Evolutionary conservation across 305 asterid species (phyloP), one percentile per base, ranked within the genome.

Genomic region (Fraxinus xanthoxyloides): DNA sequence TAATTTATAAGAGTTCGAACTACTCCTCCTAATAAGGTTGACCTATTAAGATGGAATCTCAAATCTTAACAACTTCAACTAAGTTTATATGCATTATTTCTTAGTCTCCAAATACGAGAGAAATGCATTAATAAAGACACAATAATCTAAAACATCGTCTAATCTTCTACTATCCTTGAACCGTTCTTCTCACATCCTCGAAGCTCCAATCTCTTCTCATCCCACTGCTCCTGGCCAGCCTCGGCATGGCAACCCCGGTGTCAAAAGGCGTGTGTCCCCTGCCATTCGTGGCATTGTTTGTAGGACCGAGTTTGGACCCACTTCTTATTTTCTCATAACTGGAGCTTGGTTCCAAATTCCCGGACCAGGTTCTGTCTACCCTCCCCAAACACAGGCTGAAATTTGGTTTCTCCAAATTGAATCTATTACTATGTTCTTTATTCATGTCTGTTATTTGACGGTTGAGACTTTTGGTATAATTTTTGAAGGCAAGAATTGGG

Each of bases 311-410:
- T 77, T 61, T 63, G 75, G 85, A 72, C 1, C 85, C 82, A 21
- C 82, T 78, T 80, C 85, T 80, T 48, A 79, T 61, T 70, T 77
- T 86, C 0, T 72, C 24, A 32, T 48, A 54, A 72, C 54, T 75
- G 15, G 84, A 54, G 19, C 78, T 82, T 59, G 82, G 79, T 9
- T 40, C 81, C 82, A 86, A 76, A 38, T 89, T 87, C 0, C 89
- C 83, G 0, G 88, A 89, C 90, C 87, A 89, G 72, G 76, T 89
- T 75, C 89, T 74, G 65, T 83, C 89, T 12, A 36, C 88, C 46
- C 43, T 77, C 36, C 72, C 79, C 15, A 77, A 3, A 79, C 75
- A 36, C 12, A 82, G 63, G 69, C 32, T 85, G 35, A 89, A 82
- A 65, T 76, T 82, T 43, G 67, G 34, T 51, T 23, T 76, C 38